Base-by-base conservation (phyloP, 768 basidiomycete genomes). In the Obba rivulosa region DNA sequence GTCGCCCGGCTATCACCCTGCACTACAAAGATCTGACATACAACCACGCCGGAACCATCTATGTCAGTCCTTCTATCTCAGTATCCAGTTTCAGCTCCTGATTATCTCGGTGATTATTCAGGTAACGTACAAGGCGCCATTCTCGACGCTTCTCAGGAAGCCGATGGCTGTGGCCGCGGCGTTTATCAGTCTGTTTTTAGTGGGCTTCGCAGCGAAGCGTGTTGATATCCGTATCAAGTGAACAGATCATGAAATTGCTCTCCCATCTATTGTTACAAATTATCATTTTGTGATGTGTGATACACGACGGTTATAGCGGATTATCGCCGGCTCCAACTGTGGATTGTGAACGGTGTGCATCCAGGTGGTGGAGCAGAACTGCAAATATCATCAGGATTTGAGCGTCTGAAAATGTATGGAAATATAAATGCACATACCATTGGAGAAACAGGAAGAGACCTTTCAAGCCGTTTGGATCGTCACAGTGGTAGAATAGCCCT, bases 41-140 rank as follows among this genome's bases (percentile, higher is more conserved):
- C 60, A 83, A 77, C 55, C 94, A 98, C 62, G 77, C 78, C 13
- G 82, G 82, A 49, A 72, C 76, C 52, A 85, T 99, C 58, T 88
- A 88, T 63, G 93, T 97, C 60, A 60, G 92, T 76, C 14, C 34
- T 28, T 23, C 40, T 25, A 40, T 23, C 23, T n/a, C 21, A 21
- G 37, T 41, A 39, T 41, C 36, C 46, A n/a, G 34, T 44, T 46
- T 46, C 34, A 31, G 28, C 14, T 40, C 20, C 40, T 42, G 9
- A 43, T n/a, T 38, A 5, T 38, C 28, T 42, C 35, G 45, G 28
- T 41, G 28, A 23, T 46, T 17, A 35, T 43, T 20, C 54, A 96
- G 94, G 85, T 96, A 50, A 82, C 86, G 34, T 98, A 98, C 75
- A 83, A 78, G 57, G 85, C 95, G 37, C 82, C 91, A 10, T 58